Conservation (phyloP, 176 grass and related monocot genomes). For the Raddia distichophylla region DNA sequence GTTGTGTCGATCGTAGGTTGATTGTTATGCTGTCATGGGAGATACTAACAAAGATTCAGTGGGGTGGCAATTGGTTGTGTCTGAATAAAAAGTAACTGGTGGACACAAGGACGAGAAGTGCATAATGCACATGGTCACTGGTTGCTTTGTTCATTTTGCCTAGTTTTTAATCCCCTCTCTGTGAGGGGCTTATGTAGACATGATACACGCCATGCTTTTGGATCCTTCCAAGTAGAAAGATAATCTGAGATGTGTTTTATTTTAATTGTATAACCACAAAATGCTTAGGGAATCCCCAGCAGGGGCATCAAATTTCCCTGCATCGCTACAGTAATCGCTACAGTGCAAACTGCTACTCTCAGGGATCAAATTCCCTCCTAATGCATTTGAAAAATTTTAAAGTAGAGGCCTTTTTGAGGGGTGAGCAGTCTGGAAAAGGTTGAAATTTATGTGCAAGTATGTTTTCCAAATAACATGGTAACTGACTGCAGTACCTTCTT, state of each 20-base stretch:
- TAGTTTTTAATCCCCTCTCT: conserved; percentile 24
- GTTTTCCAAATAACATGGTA: neutral
- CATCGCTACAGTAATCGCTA: no score
- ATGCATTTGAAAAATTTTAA: no score
- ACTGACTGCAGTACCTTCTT: neutral
- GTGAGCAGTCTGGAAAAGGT: conserved; percentile 17
- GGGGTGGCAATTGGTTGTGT: conserved; percentile 39
- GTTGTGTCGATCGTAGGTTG: conserved; percentile 35
- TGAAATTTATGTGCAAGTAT: neutral
- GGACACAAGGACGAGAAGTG: conserved; percentile 42
- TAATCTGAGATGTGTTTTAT: conserved; percentile 6
- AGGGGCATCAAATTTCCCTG: no score
- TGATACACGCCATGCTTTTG: conserved; percentile 8
- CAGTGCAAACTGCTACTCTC: no score
- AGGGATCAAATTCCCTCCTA: no score
- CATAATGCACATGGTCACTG: conserved; percentile 47
- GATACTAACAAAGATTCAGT: conserved; percentile 46
- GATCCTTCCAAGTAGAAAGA: conserved; percentile 39
- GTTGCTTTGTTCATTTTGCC: conserved; percentile 37
- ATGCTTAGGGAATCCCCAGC: no score
- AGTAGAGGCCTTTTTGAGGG: no score
- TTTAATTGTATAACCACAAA: conserved; percentile 5
- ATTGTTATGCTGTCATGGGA: conserved; percentile 34
- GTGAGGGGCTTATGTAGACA: conserved; percentile 34
- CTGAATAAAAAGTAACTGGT: conserved; percentile 33